phyloP scores from a whole-genome alignment of 208 protist species.

The Crithidia bombi region DNA sequence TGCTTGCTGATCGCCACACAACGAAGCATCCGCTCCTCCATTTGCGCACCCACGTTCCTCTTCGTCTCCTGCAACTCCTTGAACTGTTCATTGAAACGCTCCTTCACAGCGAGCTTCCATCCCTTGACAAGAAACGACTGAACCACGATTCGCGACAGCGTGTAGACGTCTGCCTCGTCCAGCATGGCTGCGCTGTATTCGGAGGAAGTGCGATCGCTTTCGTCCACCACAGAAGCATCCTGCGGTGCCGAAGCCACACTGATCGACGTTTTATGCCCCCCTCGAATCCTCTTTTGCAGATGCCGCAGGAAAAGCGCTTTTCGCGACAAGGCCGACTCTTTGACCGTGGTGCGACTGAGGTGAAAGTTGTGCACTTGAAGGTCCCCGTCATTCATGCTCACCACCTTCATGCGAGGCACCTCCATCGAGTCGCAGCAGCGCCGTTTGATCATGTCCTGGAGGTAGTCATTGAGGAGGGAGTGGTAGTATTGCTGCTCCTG shows the following conservation, averaged over 20 bases:
- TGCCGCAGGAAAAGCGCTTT: constrained; percentile 84
- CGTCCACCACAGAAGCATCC: neutral
- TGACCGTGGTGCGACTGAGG: constrained; percentile 44
- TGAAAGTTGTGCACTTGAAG: constrained; percentile 88
- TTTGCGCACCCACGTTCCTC: constrained; percentile 47
- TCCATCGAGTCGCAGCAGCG: constrained; percentile 90
- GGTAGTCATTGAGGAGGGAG: constrained; percentile 76
- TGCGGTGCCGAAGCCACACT: constrained; percentile 7
- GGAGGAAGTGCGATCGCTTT: neutral
- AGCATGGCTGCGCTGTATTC: constrained; percentile 44
- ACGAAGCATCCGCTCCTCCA: constrained; percentile 82
- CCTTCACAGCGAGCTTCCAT: constrained; percentile 54
- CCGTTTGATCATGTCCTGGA: constrained; percentile 62
- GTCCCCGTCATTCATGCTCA: constrained; percentile 45
- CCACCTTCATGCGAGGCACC: constrained; percentile 60
- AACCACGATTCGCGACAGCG: constrained; percentile 53
- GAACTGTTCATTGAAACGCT: constrained; percentile 72
- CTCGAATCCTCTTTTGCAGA: constrained; percentile 46
- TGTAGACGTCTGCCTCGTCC: constrained; percentile 68
- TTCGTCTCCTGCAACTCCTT: constrained; percentile 64
- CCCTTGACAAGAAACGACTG: constrained; percentile 74
- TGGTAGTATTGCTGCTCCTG: constrained; percentile 74
- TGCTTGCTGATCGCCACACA: constrained; percentile 79
- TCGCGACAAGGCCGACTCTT: constrained; percentile 44
- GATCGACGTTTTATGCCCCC: constrained; percentile 11